Conservation (phyloP, 345 rosid species). For the Citrus maxima region DNA sequence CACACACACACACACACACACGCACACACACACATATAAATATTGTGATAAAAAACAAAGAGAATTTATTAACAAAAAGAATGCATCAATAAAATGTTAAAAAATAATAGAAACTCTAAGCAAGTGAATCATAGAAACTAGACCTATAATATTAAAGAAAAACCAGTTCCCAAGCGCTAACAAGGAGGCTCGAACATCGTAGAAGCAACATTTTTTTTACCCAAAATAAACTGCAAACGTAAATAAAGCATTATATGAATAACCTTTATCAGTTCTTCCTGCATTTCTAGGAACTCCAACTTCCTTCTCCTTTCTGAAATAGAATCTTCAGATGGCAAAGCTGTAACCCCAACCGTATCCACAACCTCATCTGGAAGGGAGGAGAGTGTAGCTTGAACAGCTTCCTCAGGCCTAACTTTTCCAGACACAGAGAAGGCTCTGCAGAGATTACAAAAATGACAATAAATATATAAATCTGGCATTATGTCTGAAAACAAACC, state of each 20-base stretch:
- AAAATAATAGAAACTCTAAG: neutral
- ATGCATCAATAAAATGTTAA: neutral
- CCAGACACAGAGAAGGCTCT: slow-evolving; percentile 91
- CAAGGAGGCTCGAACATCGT: neutral
- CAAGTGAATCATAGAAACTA: neutral
- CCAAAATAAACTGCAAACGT: slow-evolving; percentile 7
- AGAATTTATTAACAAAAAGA: neutral
- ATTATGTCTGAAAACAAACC: slow-evolving; percentile 11
- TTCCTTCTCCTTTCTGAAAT: slow-evolving; percentile 93
- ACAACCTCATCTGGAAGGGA: slow-evolving; percentile 97
- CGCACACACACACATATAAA: too few species aligned
- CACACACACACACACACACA: too few species aligned
- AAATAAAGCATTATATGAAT: slow-evolving; percentile 3
- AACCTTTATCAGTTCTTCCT: slow-evolving; percentile 96
- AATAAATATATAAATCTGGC: neutral
- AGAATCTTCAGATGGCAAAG: slow-evolving; percentile 88
- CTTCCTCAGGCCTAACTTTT: slow-evolving; percentile 94
- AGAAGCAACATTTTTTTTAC: neutral
- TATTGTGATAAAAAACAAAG: neutral
- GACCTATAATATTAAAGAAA: neutral
- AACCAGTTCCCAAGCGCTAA: neutral
- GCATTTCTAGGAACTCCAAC: slow-evolving; percentile 91
- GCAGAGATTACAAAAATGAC: slow-evolving; percentile 13
- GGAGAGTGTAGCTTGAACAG: slow-evolving; percentile 95
- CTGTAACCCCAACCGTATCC: slow-evolving; percentile 87